Base-by-base conservation (phyloP, 805 yeast species). In the Ogataea degrootiae region DNA sequence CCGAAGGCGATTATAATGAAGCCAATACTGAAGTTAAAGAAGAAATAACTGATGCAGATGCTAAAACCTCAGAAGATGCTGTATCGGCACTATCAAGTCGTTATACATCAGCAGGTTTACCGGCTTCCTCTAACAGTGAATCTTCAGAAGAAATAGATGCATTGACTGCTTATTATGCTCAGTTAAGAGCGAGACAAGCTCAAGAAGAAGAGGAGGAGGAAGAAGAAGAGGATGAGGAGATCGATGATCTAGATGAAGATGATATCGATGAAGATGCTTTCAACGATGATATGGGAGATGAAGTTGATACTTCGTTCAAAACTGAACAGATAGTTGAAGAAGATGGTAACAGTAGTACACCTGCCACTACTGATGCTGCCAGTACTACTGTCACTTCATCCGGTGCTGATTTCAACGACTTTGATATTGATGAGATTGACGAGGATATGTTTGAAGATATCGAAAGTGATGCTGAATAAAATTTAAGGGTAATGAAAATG, bases 121-220 rank as follows among this genome's bases (percentile, higher is more conserved):
- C 31, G 2, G 31, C 11, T 26, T 26, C 31, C 12, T 26, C 31
- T 9, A 26, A 26, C 11, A 50, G 56, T 17, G 78, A 79, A 56
- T 83, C 84, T 47, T 72, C 76, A 55, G 86, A 83, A 62, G 83
- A 83, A 35, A 85, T 85, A 65, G 87, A 83, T 56, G 88, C 89
- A 2, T 65, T 82, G 56, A 75, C 80, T n/a, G 82, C 80, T 16
- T 87, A 87, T 61, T 87, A 87, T 61, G 89, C 89, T 9, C 82
- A 83, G 55, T 72, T 87, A 64, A 89, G 87, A 9, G 81, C 79
- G 52, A 75, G 82, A 56, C 86, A 85, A 60, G 83, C 79, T 6
- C 74, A 74, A 43, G 87, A 82, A 50, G 81, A 74, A 11, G 76
- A 77, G 34, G 84, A 75, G 9, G 85, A 79, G 11, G 87, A 71